These are phyloP conservation scores for Microbotryum violaceum DNA, from an alignment of 1,284 basidiomycete species.

Conservation along the genomic window DNA sequence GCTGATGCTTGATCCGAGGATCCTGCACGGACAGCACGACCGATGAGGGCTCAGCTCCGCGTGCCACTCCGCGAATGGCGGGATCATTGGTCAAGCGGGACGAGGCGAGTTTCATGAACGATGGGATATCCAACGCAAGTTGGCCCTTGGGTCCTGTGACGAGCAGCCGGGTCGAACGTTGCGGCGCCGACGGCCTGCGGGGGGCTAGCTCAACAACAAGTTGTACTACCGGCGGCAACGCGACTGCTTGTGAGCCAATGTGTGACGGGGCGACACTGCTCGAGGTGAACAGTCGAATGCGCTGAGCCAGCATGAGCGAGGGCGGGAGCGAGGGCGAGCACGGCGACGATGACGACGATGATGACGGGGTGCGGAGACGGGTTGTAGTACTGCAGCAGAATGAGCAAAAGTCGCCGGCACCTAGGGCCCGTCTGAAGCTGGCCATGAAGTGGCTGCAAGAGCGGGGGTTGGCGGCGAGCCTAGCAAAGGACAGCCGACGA, in stretches of 20 bases:
- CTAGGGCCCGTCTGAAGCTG: no score
- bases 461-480: no score
- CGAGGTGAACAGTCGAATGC: slow-evolving; percentile 2
- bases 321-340: neutral
- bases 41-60: neutral
- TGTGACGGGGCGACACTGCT: slow-evolving; percentile 45
- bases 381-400: no score
- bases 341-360: neutral
- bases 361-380: neutral
- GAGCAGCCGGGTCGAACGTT: slow-evolving; percentile 6
- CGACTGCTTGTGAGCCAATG: slow-evolving; percentile 72
- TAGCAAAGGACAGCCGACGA: no score
- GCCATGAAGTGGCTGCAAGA: no score
- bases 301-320: neutral
- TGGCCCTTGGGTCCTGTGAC: slow-evolving; percentile 27
- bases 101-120: slow-evolving; percentile 19
- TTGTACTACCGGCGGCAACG: slow-evolving; percentile 56
- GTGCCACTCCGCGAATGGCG: neutral
- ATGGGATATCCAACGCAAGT: slow-evolving; percentile 25
- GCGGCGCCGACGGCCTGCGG: neutral
- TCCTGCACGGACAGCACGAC: slow-evolving; percentile 14
- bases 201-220: slow-evolving; percentile 10
- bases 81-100: neutral
- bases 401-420: no score
- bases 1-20: slow-evolving; percentile 48